Evolutionary conservation across 352 stramenopile genomes (phyloP).

Genomic region (Pythium phragmitis): DNA sequence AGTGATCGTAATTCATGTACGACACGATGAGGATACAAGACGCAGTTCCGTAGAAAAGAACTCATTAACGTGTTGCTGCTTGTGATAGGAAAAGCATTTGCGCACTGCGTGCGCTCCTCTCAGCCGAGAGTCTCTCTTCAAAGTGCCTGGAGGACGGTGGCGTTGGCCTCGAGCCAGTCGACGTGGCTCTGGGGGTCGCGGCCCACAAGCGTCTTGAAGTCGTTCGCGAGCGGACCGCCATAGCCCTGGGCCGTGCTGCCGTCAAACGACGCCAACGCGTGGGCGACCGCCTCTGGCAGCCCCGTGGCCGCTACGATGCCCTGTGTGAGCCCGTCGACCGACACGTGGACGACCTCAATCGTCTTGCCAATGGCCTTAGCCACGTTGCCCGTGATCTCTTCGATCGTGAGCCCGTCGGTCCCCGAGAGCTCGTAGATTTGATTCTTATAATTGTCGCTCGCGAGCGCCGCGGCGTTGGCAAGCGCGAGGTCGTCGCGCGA

Average conservation of each 20-base stretch:
- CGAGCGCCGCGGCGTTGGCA: slow-evolving; percentile 12
- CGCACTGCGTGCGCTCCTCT: too few species aligned
- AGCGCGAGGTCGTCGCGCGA: slow-evolving; percentile 16
- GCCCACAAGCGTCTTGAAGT: slow-evolving; percentile 28
- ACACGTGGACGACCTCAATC: slow-evolving; percentile 17
- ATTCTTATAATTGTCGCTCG: slow-evolving; percentile 16
- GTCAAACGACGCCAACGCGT: slow-evolving; percentile 22
- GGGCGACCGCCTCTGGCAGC: slow-evolving; percentile 4
- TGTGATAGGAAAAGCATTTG: too few species aligned
- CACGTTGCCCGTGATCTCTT: slow-evolving; percentile 11
- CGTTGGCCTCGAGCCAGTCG: slow-evolving; percentile 24
- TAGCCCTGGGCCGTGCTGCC: slow-evolving; percentile 13
- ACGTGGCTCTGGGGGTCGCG: slow-evolving; percentile 15
- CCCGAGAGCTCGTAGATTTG: slow-evolving; percentile 17
- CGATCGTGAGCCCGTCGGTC: slow-evolving; percentile 4
- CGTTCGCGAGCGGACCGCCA: neutral
- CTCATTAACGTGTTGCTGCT: too few species aligned
- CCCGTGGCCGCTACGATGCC: neutral
- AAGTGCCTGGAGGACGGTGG: slow-evolving; percentile 20
- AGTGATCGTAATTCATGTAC: too few species aligned
- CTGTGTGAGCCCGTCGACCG: slow-evolving; percentile 1
- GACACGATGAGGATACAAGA: too few species aligned
- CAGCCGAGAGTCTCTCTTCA: neutral
- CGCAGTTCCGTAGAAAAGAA: too few species aligned
- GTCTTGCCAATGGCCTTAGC: slow-evolving; percentile 17